Conservation (phyloP, 2,329 filamentous ascomycete species). For the Beauveria caledonica region DNA sequence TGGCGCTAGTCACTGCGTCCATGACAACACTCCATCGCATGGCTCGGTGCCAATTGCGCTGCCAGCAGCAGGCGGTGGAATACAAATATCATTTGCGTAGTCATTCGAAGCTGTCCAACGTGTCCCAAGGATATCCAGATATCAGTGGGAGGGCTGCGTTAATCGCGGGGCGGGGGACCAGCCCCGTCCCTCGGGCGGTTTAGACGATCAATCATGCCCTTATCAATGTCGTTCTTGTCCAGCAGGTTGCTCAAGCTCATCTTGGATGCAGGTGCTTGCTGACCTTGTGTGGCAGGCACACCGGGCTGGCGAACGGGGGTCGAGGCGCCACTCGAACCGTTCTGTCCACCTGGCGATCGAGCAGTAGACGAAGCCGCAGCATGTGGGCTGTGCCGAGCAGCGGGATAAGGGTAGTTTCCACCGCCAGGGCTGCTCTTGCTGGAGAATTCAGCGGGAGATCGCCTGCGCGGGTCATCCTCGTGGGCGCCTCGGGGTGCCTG, state of each 20-base stretch:
- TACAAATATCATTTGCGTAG: neutral
- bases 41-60: neutral
- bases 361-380: conserved; percentile 13
- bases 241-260: conserved; percentile 47
- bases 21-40: neutral
- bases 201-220: conserved; percentile 45
- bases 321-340: conserved; percentile 29
- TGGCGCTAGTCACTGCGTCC: neutral
- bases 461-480: conserved; percentile 42
- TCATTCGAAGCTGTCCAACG: neutral
- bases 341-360: conserved; percentile 24
- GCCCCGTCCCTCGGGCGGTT: conserved; percentile 27
- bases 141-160: conserved; percentile 2
- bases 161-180: neutral
- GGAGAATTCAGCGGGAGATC: conserved; percentile 43
- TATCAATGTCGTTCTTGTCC: conserved; percentile 46
- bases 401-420: conserved; percentile 31
- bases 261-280: conserved; percentile 29
- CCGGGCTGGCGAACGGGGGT: conserved; percentile 24
- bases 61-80: conserved; percentile 5
- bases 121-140: conserved; percentile 8
- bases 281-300: conserved; percentile 16
- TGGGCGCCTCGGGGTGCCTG: conserved; percentile 35
- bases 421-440: conserved; percentile 39
- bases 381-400: conserved; percentile 29